These are phyloP conservation scores for Ophidiomyces ophidiicola DNA, from an alignment of 2,329 filamentous ascomycete species.

Conservation along the genomic window DNA sequence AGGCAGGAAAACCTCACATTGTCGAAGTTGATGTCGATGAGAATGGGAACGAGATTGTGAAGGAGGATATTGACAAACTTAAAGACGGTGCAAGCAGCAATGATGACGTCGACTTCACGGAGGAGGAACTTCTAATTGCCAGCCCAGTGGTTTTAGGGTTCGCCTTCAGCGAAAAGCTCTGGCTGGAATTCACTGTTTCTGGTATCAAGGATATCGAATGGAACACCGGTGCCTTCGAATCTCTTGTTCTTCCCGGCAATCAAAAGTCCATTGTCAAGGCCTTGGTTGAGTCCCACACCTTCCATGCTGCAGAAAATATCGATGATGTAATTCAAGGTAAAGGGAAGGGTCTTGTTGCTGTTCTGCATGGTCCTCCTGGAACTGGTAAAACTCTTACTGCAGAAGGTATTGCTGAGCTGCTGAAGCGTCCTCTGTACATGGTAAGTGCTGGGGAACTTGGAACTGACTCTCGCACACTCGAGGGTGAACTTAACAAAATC, in stretches of 20 bases:
- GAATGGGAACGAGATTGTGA: slow-evolving; percentile 43
- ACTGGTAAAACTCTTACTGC: slow-evolving; percentile 83
- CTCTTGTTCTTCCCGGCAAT: slow-evolving; percentile 56
- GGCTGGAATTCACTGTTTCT: slow-evolving; percentile 77
- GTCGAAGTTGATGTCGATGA: slow-evolving; percentile 46
- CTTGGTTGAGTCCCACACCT: slow-evolving; percentile 72
- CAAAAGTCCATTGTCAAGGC: slow-evolving; percentile 63
- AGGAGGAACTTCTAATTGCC: slow-evolving; percentile 73
- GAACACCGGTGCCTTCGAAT: slow-evolving; percentile 73
- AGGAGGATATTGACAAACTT: slow-evolving; percentile 48
- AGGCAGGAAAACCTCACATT: slow-evolving; percentile 41
- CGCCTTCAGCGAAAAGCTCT: slow-evolving; percentile 75
- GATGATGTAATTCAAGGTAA: slow-evolving; percentile 76
- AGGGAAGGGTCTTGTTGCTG: slow-evolving; percentile 69
- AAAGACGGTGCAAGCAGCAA: slow-evolving; percentile 25
- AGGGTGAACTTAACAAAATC: slow-evolving; percentile 68
- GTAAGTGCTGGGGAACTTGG: slow-evolving; percentile 72
- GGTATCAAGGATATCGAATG: slow-evolving; percentile 69
- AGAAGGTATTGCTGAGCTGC: slow-evolving; percentile 71
- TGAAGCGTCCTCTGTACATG: slow-evolving; percentile 72
- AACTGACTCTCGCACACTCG: slow-evolving; percentile 60
- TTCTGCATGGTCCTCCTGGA: slow-evolving; percentile 74
- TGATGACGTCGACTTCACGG: slow-evolving; percentile 49
- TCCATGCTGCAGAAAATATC: slow-evolving; percentile 66
- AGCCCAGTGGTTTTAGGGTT: slow-evolving; percentile 79